A percentile compares a stretch with the other conserved stretches of the same genome.
Conservation (phyloP, 2,329 filamentous ascomycete species). For the Parastagonospora avenae region DNA sequence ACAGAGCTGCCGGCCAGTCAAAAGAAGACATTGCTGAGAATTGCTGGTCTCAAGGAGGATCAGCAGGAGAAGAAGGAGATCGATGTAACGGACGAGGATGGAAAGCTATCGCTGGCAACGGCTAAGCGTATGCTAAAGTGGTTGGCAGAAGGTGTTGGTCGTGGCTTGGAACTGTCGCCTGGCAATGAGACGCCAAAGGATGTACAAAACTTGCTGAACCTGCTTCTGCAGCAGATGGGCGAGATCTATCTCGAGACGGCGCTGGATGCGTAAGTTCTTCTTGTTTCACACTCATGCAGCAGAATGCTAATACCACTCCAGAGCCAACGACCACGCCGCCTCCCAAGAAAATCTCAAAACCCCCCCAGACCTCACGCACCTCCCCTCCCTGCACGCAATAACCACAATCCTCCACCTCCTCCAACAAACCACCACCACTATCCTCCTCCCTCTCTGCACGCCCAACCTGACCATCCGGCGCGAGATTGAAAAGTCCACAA, state of each 20-base stretch:
- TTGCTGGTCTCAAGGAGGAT: constrained; percentile 80
- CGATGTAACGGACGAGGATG: constrained; percentile 89
- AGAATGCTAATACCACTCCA: constrained; percentile 20
- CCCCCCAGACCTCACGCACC: constrained; percentile 86
- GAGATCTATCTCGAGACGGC: constrained; percentile 75
- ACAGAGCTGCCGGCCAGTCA: constrained; percentile 87
- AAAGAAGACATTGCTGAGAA: constrained; percentile 85
- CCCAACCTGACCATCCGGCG: constrained; percentile 88
- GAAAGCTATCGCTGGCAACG: constrained; percentile 77
- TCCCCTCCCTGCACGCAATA: constrained; percentile 77
- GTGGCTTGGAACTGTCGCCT: constrained; percentile 87
- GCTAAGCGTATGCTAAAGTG: constrained; percentile 98
- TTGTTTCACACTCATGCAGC: not conserved
- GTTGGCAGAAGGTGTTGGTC: constrained; percentile 91
- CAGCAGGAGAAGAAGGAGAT: constrained; percentile 81
- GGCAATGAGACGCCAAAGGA: constrained; percentile 92
- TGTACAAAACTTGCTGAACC: constrained; percentile 79
- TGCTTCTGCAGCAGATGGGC: constrained; percentile 86
- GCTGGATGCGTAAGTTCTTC: constrained; percentile 63
- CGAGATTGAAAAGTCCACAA: constrained; percentile 85
- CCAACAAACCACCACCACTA: constrained; percentile 87
- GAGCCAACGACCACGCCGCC: constrained; percentile 68
- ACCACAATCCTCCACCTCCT: constrained; percentile 92
- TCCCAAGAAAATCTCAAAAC: constrained; percentile 79
- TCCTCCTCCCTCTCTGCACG: constrained; percentile 86